Evolutionary conservation across 2,329 filamentous ascomycete species (phyloP), one percentile per base, ranked within the genome.

Genomic region (Monosporascus sp.): DNA sequence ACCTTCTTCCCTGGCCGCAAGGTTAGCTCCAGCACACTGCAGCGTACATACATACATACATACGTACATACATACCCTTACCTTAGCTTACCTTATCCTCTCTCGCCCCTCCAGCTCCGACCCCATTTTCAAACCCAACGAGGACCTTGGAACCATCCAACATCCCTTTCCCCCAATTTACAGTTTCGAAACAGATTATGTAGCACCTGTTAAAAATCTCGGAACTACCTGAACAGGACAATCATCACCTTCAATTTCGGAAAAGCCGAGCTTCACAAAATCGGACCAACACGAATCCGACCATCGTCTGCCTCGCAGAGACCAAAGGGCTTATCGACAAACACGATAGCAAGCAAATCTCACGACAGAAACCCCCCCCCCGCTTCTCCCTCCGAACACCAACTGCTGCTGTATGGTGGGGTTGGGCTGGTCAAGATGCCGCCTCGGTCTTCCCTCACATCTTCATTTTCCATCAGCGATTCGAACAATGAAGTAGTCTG

Each of bases 401-500:
- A 62, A 60, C 71, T 31, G 43, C 43, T 27, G 43, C n/a, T 31
- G 73, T 72, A 79, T 83, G 81, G 80, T 80, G 76, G 78, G 77
- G 64, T 66, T 62, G 58, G 60, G 54, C 59, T 57, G 57, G 74
- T 78, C 78, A 80, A 80, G 75, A 96, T 96, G 92, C 91, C 92
- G 76, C 90, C 90, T 69, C 86, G 90, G 81, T 84, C 88, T 66
- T 87, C 89, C 62, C 80, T 96, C 69, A 94, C 89, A 59, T 90
- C 89, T 69, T 94, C 90, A 61, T 96, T 96, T 73, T 92, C 90
- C 62, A 89, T 96, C 66, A 89, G 89, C 66, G 90, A 96, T 78
- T 83, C 88, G 72, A 93, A 89, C 73, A 95, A 95, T 73, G 93
- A 97, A 76, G 94, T 99, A 69, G 89, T 97, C 68, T 99, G 94